Evolutionary conservation across 768 basidiomycete genomes (phyloP), one percentile per base, ranked within the genome.

Genomic region (Suillus tomentosus): DNA sequence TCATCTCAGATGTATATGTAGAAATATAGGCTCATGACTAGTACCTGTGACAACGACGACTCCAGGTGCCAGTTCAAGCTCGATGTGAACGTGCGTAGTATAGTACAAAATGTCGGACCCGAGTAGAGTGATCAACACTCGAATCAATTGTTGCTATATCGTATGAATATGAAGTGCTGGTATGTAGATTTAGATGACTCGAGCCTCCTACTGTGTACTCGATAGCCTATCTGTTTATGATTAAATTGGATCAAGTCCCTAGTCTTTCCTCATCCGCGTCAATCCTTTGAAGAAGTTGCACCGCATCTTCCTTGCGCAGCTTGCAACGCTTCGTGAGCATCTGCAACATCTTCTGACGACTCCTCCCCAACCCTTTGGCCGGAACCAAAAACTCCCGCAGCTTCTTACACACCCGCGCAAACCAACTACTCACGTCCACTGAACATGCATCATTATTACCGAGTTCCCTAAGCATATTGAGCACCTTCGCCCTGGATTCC

Each of bases 281-380:
- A 42, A 75, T 57, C 61, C 67, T 68, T 15, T 2, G 43, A 40
- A 74, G 68, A 31, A 75, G 67, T 5, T 71, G 65, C 22, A 61
- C 65, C 27, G 72, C 74, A 51, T 66, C 31, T 47, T 64, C 67
- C 11, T 60, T 54, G 37, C 68, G 64, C 60, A 75, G 39, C 43
- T 56, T 64, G 67, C 75, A 77, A 51, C 75, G 74, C 61, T 76
- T 77, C 50, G 65, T 71, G 24, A 62, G 53, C 24, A n/a, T 39
- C 54, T 59, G n/a, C 3, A 62, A 5, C 62, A 59, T 57, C 55
- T 62, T 66, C 39, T n/a, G 22, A 6, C 15, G 56, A 57, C 39
- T 40, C 39, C 5, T 40, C 56, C 9, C 24, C 7, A 57, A 24
- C 24, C 39, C 39, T 39, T 57, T 57, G 4, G 8, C 15, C 10